phyloP scores from a whole-genome alignment of 352 stramenopile species.

The Phytophthora agathidicida region DNA sequence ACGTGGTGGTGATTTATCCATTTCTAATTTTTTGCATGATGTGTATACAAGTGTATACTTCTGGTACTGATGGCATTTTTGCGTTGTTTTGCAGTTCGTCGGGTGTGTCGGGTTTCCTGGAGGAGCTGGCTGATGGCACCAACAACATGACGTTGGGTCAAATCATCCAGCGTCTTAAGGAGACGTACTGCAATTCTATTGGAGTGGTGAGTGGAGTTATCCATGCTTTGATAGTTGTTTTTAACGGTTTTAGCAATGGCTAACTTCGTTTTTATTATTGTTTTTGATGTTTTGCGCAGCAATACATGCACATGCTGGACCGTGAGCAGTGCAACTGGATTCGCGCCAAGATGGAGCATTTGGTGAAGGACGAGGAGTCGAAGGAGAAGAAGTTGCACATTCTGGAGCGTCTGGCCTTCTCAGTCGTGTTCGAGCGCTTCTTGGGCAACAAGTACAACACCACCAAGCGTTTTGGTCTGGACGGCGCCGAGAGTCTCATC shows the following conservation, averaged over 20 bases:
- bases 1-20: slow-evolving; percentile 37
- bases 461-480: slow-evolving; percentile 97
- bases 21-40: slow-evolving; percentile 3
- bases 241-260: neutral
- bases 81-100: slow-evolving; percentile 54
- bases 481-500: slow-evolving; percentile 96
- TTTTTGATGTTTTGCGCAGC: slow-evolving; percentile 34
- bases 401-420: slow-evolving; percentile 96
- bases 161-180: slow-evolving; percentile 93
- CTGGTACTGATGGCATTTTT: neutral
- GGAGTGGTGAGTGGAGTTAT: slow-evolving; percentile 80
- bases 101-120: slow-evolving; percentile 90
- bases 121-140: slow-evolving; percentile 72
- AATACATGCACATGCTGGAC: slow-evolving; percentile 99
- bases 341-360: slow-evolving; percentile 84
- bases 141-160: slow-evolving; percentile 94
- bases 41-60: slow-evolving; percentile 16
- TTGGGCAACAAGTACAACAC: slow-evolving; percentile 99
- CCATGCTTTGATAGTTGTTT: neutral
- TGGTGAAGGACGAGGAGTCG: slow-evolving; percentile 70
- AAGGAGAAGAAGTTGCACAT: slow-evolving; percentile 97
- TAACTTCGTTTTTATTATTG: neutral
- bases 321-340: slow-evolving; percentile 99
- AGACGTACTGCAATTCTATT: slow-evolving; percentile 97
- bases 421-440: slow-evolving; percentile 99